Evolutionary conservation across 345 rosid genomes (phyloP).

Genomic region (Boechera retrofracta): DNA sequence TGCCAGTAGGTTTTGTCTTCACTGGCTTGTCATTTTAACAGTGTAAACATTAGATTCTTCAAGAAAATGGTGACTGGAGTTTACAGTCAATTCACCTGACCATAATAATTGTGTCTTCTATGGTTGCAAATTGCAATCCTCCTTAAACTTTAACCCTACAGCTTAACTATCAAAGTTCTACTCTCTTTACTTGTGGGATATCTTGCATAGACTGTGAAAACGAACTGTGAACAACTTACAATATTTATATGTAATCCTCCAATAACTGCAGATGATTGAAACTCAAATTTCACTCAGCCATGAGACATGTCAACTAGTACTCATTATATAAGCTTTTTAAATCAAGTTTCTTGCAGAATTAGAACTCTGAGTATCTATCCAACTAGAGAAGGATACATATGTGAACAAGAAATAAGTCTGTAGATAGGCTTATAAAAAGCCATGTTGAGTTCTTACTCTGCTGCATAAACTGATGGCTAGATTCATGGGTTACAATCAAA

Average conservation of each 20-base stretch:
- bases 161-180: neutral
- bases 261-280: slow-evolving; percentile 2
- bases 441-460: slow-evolving; percentile 4
- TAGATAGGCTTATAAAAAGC: slow-evolving; percentile 25
- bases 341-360: slow-evolving; percentile 33
- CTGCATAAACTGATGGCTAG: neutral
- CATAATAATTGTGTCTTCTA: neutral
- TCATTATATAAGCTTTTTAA: slow-evolving; percentile 30
- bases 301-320: slow-evolving; percentile 38
- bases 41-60: slow-evolving; percentile 33
- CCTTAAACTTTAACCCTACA: neutral
- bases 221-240: slow-evolving; percentile 20
- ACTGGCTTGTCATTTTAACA: slow-evolving; percentile 37
- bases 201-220: slow-evolving; percentile 37
- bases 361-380: slow-evolving; percentile 12
- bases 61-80: slow-evolving; percentile 32
- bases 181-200: neutral
- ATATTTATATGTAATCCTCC: slow-evolving; percentile 16
- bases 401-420: slow-evolving; percentile 16
- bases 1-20: slow-evolving; percentile 35
- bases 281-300: slow-evolving; percentile 7
- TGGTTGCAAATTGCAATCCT: neutral
- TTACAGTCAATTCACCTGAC: slow-evolving; percentile 9
- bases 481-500: slow-evolving; percentile 39
- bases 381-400: slow-evolving; percentile 18